Percentiles rank a stretch among this genome's conserved stretches.
phyloP scores from a whole-genome alignment of 2,329 filamentous ascomycete genomes.

The Colletotrichum theobromicola region DNA sequence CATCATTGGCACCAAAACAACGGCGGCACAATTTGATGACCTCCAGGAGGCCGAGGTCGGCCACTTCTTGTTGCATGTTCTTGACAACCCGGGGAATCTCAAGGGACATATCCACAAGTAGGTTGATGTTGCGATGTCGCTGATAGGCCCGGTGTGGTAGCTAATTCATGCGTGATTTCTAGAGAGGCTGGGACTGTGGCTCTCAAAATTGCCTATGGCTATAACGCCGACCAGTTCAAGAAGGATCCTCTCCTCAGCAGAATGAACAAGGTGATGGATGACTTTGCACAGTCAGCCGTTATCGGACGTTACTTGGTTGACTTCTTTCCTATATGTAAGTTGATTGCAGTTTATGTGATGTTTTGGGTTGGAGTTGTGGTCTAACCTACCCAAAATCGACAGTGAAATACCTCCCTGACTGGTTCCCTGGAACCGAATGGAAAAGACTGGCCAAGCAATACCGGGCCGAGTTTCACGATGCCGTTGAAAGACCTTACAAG shows the following conservation, averaged over 20 bases:
- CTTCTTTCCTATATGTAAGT: conserved; percentile 4
- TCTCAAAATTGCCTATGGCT: conserved; percentile 19
- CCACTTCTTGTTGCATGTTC: conserved; percentile 45
- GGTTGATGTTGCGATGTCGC: neutral
- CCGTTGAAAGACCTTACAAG: conserved; percentile 9
- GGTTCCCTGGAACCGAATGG: conserved; percentile 20
- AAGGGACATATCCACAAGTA: conserved; percentile 45
- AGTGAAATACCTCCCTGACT: conserved; percentile 28
- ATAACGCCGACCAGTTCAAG: conserved; percentile 15
- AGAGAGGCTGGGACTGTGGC: neutral
- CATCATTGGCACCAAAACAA: conserved; percentile 46
- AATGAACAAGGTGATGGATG: neutral
- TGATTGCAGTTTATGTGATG: neutral
- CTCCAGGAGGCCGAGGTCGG: conserved; percentile 48
- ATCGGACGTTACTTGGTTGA: conserved; percentile 17
- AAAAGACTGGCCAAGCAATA: conserved; percentile 6
- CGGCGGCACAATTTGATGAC: conserved; percentile 41
- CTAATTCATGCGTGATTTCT: conserved; percentile 25
- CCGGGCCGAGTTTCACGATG: neutral
- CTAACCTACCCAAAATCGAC: neutral
- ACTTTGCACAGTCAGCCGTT: conserved; percentile 14
- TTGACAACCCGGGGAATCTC: conserved; percentile 40
- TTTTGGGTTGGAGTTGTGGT: neutral
- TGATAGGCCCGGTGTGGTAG: neutral
- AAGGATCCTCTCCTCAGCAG: conserved; percentile 15